Evolutionary conservation across 495 filamentous ascomycete genomes (phyloP).

Genomic region (Podospora australis): DNA sequence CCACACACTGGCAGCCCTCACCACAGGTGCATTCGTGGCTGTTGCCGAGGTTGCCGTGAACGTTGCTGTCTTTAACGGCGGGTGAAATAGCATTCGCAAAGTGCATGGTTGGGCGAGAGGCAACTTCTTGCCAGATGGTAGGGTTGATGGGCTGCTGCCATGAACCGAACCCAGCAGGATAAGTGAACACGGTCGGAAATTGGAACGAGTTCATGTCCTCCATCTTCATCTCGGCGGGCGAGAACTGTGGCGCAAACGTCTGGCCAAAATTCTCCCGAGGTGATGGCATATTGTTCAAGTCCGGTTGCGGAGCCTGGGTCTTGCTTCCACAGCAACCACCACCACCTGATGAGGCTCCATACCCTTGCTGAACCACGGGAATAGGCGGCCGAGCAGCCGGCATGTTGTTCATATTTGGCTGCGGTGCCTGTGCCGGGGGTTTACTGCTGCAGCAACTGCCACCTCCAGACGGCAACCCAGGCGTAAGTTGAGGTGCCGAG

Average conservation of each 20-base stretch:
- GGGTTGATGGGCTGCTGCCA: conserved; percentile 38
- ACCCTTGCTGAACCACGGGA: too few relatives aligned
- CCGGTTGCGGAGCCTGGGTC: conserved; percentile 3
- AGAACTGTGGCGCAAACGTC: conserved; percentile 15
- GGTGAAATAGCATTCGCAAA: conserved; percentile 2
- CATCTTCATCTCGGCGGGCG: conserved; percentile 12
- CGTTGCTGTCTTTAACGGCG: conserved; percentile 17
- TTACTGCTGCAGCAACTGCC: conserved; percentile 10
- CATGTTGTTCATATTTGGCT: neutral
- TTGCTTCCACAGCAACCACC: conserved; percentile 13
- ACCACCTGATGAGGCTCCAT: too few relatives aligned
- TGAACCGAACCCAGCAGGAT: conserved; percentile 37
- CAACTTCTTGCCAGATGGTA: conserved; percentile 28
- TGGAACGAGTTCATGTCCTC: conserved; percentile 11
- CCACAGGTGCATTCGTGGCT: conserved; percentile 58
- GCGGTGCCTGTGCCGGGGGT: neutral
- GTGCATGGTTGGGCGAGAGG: conserved; percentile 14
- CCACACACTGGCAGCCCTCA: conserved; percentile 60
- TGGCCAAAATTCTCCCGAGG: conserved; percentile 9
- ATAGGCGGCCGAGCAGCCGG: neutral
- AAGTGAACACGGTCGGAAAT: conserved; percentile 27
- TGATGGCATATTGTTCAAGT: conserved; percentile 4
- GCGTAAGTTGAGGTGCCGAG: neutral
- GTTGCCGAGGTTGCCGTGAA: conserved; percentile 20
- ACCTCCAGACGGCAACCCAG: neutral